Conservation (phyloP, 1,139 yeast genomes). For the Wickerhamomyces sp. region DNA sequence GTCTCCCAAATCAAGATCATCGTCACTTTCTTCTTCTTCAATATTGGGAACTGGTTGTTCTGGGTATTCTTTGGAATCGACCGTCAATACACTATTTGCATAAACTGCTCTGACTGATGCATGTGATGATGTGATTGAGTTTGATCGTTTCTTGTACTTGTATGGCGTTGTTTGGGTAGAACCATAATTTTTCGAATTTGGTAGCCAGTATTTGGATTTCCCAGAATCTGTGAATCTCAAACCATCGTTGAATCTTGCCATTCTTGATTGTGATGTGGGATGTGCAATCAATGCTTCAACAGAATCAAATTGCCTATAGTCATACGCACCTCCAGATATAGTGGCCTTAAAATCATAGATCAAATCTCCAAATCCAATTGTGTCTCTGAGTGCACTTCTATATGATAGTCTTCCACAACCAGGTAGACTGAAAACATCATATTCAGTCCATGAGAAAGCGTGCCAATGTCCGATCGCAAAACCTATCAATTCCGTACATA, state of each 20-base stretch:
- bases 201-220: conserved; percentile 79
- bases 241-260: conserved; percentile 78
- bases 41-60: neutral
- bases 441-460: conserved; percentile 78
- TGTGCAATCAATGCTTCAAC: conserved; percentile 68
- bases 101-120: conserved; percentile 18
- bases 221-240: conserved; percentile 78
- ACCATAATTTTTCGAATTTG: conserved; percentile 25
- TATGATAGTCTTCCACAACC: conserved; percentile 61
- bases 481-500: conserved; percentile 79
- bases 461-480: conserved; percentile 86
- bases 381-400: conserved; percentile 65
- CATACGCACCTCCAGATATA: conserved; percentile 71
- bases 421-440: conserved; percentile 54
- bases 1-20: conserved; percentile 12
- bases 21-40: conserved; percentile 6
- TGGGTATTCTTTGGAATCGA: conserved; percentile 12
- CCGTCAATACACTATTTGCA: conserved; percentile 14
- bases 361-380: conserved; percentile 70
- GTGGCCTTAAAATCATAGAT: conserved; percentile 73
- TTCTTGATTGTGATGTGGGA: conserved; percentile 59
- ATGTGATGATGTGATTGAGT: conserved; percentile 15
- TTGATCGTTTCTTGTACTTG: conserved; percentile 11
- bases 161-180: conserved; percentile 16
- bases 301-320: conserved; percentile 79